phyloP scores from a whole-genome alignment of 2,329 filamentous ascomycete genomes.

The Colletotrichum chrysophilum region DNA sequence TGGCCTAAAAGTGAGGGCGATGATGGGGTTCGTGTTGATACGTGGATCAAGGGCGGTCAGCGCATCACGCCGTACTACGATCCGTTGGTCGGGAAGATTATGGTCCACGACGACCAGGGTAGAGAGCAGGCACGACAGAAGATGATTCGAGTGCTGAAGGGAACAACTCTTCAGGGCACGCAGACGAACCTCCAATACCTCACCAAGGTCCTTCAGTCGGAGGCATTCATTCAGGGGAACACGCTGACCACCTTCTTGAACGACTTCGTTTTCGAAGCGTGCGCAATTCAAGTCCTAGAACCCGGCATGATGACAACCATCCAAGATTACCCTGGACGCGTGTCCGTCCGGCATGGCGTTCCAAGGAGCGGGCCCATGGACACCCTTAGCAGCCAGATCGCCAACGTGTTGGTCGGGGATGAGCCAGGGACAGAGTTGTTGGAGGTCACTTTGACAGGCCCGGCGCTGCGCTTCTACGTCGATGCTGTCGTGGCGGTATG shows the following conservation, averaged over 20 bases:
- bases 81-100: slow-evolving; percentile 62
- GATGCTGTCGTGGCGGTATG: background rate
- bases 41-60: slow-evolving; percentile 65
- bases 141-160: background rate
- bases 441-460: slow-evolving; percentile 38
- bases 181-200: background rate
- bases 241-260: background rate
- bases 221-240: background rate
- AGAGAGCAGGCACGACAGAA: slow-evolving; percentile 54
- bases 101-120: slow-evolving; percentile 55
- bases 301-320: slow-evolving; percentile 37
- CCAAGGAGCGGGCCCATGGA: slow-evolving; percentile 68
- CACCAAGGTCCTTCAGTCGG: background rate
- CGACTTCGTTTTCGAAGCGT: background rate
- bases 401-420: slow-evolving; percentile 66
- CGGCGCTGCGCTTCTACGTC: background rate
- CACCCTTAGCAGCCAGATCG: slow-evolving; percentile 59
- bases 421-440: slow-evolving; percentile 53
- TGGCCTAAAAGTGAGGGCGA: slow-evolving; percentile 50
- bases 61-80: slow-evolving; percentile 63
- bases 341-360: slow-evolving; percentile 61
- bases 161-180: background rate
- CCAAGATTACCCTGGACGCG: slow-evolving; percentile 64
- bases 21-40: slow-evolving; percentile 61
- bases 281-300: background rate